phyloP scores from a whole-genome alignment of 345 rosid genomes.

The Eucalyptus polyanthemos region DNA sequence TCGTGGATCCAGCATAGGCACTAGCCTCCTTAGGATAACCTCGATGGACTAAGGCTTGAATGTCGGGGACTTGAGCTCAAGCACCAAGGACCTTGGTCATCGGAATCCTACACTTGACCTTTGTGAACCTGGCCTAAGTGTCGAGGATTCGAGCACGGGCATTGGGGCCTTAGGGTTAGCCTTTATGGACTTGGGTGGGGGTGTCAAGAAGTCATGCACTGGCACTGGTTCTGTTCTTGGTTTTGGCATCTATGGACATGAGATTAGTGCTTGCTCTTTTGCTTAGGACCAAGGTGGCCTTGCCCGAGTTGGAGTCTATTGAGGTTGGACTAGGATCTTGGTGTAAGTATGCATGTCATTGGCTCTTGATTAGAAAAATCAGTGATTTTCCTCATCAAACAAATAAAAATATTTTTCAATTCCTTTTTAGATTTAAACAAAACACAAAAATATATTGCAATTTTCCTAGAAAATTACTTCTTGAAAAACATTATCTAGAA shows the following conservation, averaged over 20 bases:
- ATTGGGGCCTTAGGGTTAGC: rapidly evolving
- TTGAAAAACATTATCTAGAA: no score
- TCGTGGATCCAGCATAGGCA: rapidly evolving
- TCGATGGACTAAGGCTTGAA: rapidly evolving
- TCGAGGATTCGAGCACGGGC: rapidly evolving
- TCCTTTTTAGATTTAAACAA: rapidly evolving
- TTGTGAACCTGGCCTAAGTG: background rate
- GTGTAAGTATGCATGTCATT: no score
- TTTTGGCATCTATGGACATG: background rate
- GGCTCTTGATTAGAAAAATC: no score
- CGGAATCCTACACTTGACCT: rapidly evolving
- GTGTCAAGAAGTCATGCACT: background rate
- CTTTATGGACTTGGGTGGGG: background rate
- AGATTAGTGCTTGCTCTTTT: background rate
- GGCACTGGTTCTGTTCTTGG: rapidly evolving
- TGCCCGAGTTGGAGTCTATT: rapidly evolving
- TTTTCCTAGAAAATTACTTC: no score
- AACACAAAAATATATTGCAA: no score
- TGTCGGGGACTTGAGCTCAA: background rate
- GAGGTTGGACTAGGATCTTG: no score
- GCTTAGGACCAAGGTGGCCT: background rate
- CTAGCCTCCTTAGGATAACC: background rate
- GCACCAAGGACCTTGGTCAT: background rate
- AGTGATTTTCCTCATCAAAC: no score
- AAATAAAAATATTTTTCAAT: no score